These are phyloP conservation scores for Protomyces gravidus DNA, from an alignment of 1,139 yeast genomes.

Conservation along the genomic window DNA sequence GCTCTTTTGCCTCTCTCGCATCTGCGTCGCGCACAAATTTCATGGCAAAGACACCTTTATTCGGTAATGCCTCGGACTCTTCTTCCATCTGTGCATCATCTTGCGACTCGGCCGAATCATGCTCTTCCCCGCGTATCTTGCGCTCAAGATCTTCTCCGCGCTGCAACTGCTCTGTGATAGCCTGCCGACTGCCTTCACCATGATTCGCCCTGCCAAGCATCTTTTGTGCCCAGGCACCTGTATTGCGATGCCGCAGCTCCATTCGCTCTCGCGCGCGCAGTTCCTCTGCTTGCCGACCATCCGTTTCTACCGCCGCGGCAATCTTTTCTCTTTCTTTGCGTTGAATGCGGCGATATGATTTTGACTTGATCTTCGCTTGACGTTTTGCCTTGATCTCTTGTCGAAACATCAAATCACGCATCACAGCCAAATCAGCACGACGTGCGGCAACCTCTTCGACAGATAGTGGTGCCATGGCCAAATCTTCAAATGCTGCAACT, in stretches of 20 bases:
- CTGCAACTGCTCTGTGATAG: constrained; percentile 88
- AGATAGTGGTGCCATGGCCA: constrained; percentile 69
- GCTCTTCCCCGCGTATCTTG: constrained; percentile 62
- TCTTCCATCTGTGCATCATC: constrained; percentile 26
- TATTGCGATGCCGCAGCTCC: constrained; percentile 83
- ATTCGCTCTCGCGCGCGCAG: constrained; percentile 90
- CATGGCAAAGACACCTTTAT: constrained; percentile 29
- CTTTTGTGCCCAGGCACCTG: constrained; percentile 83
- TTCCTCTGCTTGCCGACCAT: constrained; percentile 54
- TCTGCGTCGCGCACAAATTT: constrained; percentile 30
- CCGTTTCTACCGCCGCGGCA: constrained; percentile 37
- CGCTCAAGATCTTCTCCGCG: constrained; percentile 74
- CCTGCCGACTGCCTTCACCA: constrained; percentile 79
- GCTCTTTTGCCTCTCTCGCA: constrained; percentile 5
- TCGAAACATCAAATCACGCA: constrained; percentile 94
- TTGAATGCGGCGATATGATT: constrained; percentile 77
- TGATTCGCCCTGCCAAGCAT: constrained; percentile 87
- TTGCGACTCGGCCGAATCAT: constrained; percentile 44
- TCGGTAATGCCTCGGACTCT: constrained; percentile 8
- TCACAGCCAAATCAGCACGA: constrained; percentile 75
- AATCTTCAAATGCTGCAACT: constrained; percentile 79
- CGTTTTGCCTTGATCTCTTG: constrained; percentile 89
- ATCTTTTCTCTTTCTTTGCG: constrained; percentile 74
- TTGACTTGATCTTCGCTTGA: constrained; percentile 89
- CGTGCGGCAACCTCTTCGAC: constrained; percentile 75